Evolutionary conservation across 2,329 filamentous ascomycete genomes (phyloP).

Genomic region (Apiospora hydei): DNA sequence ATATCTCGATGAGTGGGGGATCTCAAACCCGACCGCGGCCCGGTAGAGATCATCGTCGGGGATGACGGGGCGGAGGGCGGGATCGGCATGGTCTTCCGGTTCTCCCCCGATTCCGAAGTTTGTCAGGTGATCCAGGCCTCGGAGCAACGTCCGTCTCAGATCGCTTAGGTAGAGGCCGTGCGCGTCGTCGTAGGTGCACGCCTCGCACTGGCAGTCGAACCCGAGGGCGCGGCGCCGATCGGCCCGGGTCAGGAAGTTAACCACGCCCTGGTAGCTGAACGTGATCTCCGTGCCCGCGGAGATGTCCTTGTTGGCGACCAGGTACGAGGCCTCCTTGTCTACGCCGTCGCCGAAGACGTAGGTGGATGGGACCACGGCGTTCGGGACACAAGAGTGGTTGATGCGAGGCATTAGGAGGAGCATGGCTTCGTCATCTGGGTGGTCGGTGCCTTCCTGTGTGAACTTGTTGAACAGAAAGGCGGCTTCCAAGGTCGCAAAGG

Average conservation of each 20-base stretch:
- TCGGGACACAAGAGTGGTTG: not conserved
- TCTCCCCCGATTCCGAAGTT: not conserved
- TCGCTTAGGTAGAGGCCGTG: not conserved
- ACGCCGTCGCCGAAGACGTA: too few relatives aligned
- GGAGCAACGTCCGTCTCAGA: not conserved
- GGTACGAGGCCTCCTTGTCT: not conserved
- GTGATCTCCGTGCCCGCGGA: not conserved
- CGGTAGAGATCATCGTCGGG: not conserved
- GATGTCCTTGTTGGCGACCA: not conserved
- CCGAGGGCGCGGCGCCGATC: not conserved
- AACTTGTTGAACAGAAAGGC: not conserved
- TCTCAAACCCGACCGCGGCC: not conserved
- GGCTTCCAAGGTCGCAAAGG: not conserved
- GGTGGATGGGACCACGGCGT: not conserved
- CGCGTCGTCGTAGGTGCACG: not conserved
- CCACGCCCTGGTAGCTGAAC: not conserved
- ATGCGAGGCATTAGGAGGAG: not conserved
- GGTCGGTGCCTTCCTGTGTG: not conserved
- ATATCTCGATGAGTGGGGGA: not conserved
- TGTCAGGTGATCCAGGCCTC: not conserved
- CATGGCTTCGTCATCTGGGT: not conserved
- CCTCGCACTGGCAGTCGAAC: not conserved
- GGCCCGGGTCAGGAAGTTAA: not conserved
- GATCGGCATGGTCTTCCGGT: not conserved
- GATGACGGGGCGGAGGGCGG: not conserved